Evolutionary conservation across 1,284 basidiomycete genomes (phyloP).

Genomic region (Trichosporon faecale): DNA sequence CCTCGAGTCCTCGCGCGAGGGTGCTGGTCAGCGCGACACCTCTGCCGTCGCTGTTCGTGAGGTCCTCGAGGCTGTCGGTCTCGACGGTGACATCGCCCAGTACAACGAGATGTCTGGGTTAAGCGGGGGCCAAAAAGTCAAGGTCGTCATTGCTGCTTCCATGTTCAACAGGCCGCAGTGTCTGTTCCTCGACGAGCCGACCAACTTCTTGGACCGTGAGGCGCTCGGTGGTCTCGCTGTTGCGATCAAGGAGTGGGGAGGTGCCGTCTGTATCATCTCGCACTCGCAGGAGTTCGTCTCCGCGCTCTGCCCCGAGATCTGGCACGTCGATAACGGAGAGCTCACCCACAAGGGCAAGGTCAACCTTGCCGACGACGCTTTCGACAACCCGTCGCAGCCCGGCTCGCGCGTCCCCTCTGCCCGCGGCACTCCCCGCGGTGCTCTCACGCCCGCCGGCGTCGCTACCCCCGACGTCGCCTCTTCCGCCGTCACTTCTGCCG

Average conservation of each 20-base stretch:
- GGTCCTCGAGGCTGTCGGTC: slow-evolving; percentile 87
- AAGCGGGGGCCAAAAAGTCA: slow-evolving; percentile 95
- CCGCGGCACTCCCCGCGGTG: slow-evolving; percentile 49
- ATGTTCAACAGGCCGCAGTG: slow-evolving; percentile 72
- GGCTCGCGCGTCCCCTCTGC: slow-evolving; percentile 43
- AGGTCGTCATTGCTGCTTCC: slow-evolving; percentile 90
- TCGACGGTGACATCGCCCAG: slow-evolving; percentile 95
- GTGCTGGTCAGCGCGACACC: slow-evolving; percentile 83
- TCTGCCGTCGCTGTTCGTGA: slow-evolving; percentile 74
- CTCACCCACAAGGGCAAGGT: slow-evolving; percentile 85
- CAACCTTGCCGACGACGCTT: slow-evolving; percentile 74
- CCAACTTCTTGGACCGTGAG: slow-evolving; percentile 83
- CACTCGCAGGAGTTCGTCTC: slow-evolving; percentile 88
- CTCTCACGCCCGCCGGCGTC: slow-evolving; percentile 44
- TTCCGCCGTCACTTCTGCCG: slow-evolving; percentile 30
- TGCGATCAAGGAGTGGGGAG: slow-evolving; percentile 94
- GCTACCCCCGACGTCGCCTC: slow-evolving; percentile 46
- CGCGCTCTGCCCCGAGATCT: slow-evolving; percentile 67
- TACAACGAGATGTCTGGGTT: slow-evolving; percentile 92
- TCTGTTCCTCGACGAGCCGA: slow-evolving; percentile 75
- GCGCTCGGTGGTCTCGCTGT: slow-evolving; percentile 75
- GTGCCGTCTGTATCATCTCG: slow-evolving; percentile 95
- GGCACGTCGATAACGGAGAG: slow-evolving; percentile 58
- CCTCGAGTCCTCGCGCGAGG: slow-evolving; percentile 89
- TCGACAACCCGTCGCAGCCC: slow-evolving; percentile 54